Evolutionary conservation across 768 basidiomycete species (phyloP).

Genomic region (Trametes punicea): DNA sequence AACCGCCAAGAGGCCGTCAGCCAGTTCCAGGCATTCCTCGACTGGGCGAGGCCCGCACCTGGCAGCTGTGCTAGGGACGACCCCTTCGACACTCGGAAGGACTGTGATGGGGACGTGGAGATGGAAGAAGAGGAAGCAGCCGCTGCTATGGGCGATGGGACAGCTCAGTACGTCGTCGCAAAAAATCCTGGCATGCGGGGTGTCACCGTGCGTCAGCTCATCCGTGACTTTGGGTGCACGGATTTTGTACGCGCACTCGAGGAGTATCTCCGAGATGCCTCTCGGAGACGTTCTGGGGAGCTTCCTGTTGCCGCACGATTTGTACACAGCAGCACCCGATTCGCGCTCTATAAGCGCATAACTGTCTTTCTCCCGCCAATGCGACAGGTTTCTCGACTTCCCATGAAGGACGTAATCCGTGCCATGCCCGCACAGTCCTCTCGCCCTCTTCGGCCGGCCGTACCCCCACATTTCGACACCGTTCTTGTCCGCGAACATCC

Average conservation of each 20-base stretch:
- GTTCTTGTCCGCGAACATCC: background rate
- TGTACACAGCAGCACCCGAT: no score
- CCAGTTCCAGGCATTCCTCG: constrained; percentile 27
- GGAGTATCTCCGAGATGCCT: background rate
- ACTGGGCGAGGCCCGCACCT: constrained; percentile 18
- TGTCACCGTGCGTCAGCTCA: background rate
- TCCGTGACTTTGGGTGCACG: background rate
- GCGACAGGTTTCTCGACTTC: no score
- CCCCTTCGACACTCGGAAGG: no score
- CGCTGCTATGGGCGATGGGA: no score
- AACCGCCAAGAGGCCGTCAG: constrained; percentile 29
- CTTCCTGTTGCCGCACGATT: no score
- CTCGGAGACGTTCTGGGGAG: background rate
- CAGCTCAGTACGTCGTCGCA: background rate
- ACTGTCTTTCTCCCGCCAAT: no score
- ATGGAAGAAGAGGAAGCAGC: no score
- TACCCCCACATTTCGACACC: background rate
- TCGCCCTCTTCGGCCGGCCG: no score
- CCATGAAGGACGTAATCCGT: no score
- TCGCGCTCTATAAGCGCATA: no score
- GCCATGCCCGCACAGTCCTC: no score
- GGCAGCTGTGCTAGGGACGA: background rate
- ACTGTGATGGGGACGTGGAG: no score
- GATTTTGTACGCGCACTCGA: background rate
- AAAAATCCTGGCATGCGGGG: background rate